Percentiles rank a stretch among this genome's conserved stretches.
Conservation (phyloP, 345 rosid genomes). For the Toxicodendron radicans region DNA sequence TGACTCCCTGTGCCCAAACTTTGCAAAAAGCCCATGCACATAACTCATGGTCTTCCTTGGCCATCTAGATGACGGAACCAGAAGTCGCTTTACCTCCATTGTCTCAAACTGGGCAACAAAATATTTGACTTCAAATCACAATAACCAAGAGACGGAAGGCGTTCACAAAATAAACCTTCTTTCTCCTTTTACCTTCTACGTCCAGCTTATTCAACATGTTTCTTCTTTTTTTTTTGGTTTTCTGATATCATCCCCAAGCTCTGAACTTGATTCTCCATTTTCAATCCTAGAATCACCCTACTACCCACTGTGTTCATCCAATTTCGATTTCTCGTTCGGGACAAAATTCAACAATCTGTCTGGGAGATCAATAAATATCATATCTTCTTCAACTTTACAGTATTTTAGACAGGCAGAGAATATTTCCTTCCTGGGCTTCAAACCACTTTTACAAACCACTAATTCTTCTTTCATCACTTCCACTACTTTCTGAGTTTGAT, state of each 20-base stretch:
- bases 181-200: background rate
- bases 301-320: background rate
- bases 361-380: slow-evolving; percentile 19
- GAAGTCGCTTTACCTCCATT: too few species aligned
- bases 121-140: background rate
- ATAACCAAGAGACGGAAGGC: background rate
- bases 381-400: slow-evolving; percentile 26
- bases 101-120: background rate
- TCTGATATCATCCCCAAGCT: background rate
- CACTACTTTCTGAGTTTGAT: slow-evolving; percentile 25
- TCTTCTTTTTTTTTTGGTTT: background rate
- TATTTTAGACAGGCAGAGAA: slow-evolving; percentile 28
- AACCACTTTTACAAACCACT: background rate
- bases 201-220: too few species aligned
- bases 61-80: too few species aligned
- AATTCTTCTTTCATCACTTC: slow-evolving; percentile 36
- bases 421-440: slow-evolving; percentile 20
- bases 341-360: slow-evolving; percentile 23
- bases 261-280: background rate
- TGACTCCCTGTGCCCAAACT: too few species aligned
- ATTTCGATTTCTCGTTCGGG: background rate
- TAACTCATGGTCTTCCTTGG: too few species aligned
- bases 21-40: too few species aligned
- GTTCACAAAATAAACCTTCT: background rate
- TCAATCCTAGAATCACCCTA: background rate